phyloP scores from a whole-genome alignment of 1,284 basidiomycete species.

The Irpex lacteus region DNA sequence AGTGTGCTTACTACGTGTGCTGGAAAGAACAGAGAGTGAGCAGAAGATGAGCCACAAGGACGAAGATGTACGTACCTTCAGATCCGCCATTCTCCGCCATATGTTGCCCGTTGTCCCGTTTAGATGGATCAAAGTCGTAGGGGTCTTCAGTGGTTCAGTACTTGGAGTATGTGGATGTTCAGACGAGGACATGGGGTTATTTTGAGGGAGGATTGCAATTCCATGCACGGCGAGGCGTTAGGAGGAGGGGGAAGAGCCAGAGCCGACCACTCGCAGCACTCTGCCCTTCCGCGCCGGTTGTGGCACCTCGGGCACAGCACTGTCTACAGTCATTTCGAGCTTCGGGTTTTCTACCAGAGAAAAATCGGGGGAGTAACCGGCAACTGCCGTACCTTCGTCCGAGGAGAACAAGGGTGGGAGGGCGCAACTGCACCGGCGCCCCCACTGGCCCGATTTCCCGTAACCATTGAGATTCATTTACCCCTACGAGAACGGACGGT shows the following conservation, averaged over 20 bases:
- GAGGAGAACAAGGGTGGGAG: too few species aligned
- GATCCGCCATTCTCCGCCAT: slow-evolving; percentile 12
- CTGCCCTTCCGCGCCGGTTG: background rate
- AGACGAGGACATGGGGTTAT: slow-evolving; percentile 8
- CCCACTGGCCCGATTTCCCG: background rate
- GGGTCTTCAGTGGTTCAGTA: slow-evolving; percentile 9
- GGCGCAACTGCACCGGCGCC: background rate
- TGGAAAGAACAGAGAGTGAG: background rate
- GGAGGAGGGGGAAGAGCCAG: background rate
- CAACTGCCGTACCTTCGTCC: background rate
- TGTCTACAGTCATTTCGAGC: background rate
- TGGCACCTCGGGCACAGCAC: background rate
- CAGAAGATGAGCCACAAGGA: background rate
- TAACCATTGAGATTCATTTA: background rate
- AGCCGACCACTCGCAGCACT: background rate
- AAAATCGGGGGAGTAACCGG: background rate
- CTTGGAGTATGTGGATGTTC: slow-evolving; percentile 8
- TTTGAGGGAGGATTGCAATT: background rate
- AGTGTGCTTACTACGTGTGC: slow-evolving; percentile 11
- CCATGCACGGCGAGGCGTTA: slow-evolving; percentile 1
- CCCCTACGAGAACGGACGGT: background rate
- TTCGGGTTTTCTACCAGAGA: background rate
- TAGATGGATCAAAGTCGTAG: slow-evolving; percentile 11
- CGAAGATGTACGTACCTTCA: slow-evolving; percentile 7
- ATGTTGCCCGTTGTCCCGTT: slow-evolving; percentile 14